Evolutionary conservation across 2,329 filamentous ascomycete species (phyloP).

Genomic region (Pseudogymnoascus sp.): DNA sequence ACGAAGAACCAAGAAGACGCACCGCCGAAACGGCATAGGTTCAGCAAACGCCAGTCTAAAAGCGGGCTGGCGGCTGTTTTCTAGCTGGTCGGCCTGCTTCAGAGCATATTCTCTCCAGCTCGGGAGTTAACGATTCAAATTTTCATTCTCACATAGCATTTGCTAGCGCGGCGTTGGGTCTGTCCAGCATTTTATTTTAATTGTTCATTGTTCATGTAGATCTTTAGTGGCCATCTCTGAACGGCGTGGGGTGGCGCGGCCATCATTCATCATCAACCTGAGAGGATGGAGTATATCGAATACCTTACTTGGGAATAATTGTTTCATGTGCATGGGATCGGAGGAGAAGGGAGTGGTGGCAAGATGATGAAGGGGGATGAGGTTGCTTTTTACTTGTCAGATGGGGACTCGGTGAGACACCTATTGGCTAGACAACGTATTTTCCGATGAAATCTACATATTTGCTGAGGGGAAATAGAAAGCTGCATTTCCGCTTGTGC

Average conservation of each 20-base stretch:
- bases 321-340: not conserved
- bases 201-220: not conserved
- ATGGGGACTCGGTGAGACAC: conserved; percentile 14
- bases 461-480: not conserved
- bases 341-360: not conserved
- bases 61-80: conserved; percentile 89
- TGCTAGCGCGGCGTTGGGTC: conserved; percentile 8
- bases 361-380: conserved; percentile 7
- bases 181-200: conserved; percentile 6
- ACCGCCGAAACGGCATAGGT: conserved; percentile 53
- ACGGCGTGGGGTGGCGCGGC: not conserved
- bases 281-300: conserved; percentile 6
- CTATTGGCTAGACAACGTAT: not conserved
- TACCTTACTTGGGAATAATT: conserved; percentile 6
- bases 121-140: not conserved
- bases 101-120: not conserved
- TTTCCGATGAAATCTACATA: conserved; percentile 5
- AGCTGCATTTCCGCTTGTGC: not conserved
- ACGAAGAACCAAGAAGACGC: conserved; percentile 48
- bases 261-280: conserved; percentile 3
- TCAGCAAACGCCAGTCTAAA: conserved; percentile 89
- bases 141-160: conserved; percentile 11
- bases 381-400: conserved; percentile 7
- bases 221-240: not conserved
- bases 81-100: conserved; percentile 31